Conservation (phyloP, 2,329 filamentous ascomycete species). For the Pleomassaria siparia region DNA sequence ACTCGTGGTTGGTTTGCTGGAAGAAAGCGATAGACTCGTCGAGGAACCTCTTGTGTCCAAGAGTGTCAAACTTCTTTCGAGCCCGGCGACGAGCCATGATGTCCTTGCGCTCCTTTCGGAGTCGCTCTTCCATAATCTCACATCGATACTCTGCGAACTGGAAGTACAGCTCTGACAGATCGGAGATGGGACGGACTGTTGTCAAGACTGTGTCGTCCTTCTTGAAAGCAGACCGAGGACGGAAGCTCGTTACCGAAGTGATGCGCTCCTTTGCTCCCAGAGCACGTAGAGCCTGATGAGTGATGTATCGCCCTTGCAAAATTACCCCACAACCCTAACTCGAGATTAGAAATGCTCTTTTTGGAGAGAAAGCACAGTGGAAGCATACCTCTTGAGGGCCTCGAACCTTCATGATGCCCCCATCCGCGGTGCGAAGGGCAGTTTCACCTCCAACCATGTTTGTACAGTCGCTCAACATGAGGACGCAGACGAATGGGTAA, state of each 20-base stretch:
- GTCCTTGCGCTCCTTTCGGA: conserved; percentile 46
- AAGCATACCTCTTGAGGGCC: conserved; percentile 60
- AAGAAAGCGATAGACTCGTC: conserved; percentile 35
- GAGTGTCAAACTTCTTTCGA: conserved; percentile 37
- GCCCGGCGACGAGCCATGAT: conserved; percentile 40
- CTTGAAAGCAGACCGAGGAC: conserved; percentile 57
- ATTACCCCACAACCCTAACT: conserved; percentile 62
- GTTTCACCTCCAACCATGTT: conserved; percentile 68
- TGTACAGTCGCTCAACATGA: conserved; percentile 65
- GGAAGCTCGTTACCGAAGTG: conserved; percentile 67
- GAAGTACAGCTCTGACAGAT: conserved; percentile 60
- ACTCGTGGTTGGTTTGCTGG: conserved; percentile 37
- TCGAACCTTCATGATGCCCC: conserved; percentile 59
- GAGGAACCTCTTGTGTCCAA: conserved; percentile 39
- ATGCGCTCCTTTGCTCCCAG: conserved; percentile 63
- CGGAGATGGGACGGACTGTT: conserved; percentile 61
- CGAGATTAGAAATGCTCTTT: conserved; percentile 9
- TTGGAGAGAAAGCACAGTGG: neutral
- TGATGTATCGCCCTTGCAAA: conserved; percentile 68
- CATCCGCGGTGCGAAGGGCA: conserved; percentile 56
- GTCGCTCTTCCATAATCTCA: conserved; percentile 62
- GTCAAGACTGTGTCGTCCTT: conserved; percentile 64
- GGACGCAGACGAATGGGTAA: conserved; percentile 70
- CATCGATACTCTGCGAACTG: conserved; percentile 65
- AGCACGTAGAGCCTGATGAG: conserved; percentile 63